Evolutionary conservation across 202 grass and related monocot genomes (phyloP), one percentile per base, ranked within the genome.

Genomic region (Carex arenaria): DNA sequence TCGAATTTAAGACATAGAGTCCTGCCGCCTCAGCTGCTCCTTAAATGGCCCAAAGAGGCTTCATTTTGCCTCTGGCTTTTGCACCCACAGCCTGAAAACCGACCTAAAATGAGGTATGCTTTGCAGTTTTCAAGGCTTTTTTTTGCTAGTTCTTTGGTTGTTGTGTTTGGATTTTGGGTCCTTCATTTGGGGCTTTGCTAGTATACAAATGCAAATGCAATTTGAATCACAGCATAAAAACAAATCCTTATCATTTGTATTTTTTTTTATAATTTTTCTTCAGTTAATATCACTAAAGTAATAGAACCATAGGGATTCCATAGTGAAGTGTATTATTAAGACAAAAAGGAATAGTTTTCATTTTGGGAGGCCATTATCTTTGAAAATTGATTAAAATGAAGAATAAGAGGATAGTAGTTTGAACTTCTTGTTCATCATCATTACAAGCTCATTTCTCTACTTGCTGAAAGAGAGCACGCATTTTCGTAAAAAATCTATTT

Each of bases 41-140:
- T 95, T 67, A 99, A 89, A 78, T 94, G 96, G 93, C 85, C 96
- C 49, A 95, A 93, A 86, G 96, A 99, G 84, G 96, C 93, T 52
- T 94, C 96, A 31, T 95, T 95, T 83, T 95, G 96, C 87, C 93
- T 95, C 79, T 85, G 92, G 89, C 82, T 99, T 22, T 92, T 95
- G 96, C 96, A 95, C 83, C 96, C 96, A n/a, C 79, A 75, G 23
- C 91, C 88, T 0, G 91, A 91, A 34, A 91, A 81, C 45, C 88
- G 96, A 26, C 96, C 96, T 26, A 99, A 99, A 82, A 94, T 92
- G 74, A 89, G 96, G 96, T 98, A 60, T 45, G 85, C 82, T 30
- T 32, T 38, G 10, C 59, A 19, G 8, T 57, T 6, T 31, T 57
- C 38, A 17, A 11, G 3, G 10, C 1, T 3, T 19, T 77, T 47